A percentile compares a stretch with the other conserved stretches of the same genome.
phyloP scores from a whole-genome alignment of 2,329 filamentous ascomycete species.

The Raffaelea arxii region DNA sequence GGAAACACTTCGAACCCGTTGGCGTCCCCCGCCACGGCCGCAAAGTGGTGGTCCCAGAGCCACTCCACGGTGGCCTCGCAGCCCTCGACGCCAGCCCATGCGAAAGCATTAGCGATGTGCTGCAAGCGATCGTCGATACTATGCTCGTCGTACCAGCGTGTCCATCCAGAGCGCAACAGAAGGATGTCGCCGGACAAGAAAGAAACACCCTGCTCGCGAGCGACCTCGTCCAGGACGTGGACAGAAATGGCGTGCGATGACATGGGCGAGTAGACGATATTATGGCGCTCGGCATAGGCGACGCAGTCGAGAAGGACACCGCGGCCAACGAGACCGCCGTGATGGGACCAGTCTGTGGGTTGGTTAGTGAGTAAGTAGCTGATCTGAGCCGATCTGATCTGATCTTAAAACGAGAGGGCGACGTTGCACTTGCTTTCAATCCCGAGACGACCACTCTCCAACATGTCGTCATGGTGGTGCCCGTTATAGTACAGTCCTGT shows the following conservation, averaged over 20 bases:
- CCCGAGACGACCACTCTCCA: constrained; percentile 20
- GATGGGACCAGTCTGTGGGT: constrained; percentile 8
- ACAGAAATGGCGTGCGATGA: constrained; percentile 42
- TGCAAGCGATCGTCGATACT: constrained; percentile 24
- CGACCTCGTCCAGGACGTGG: constrained; percentile 47
- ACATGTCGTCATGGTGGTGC: constrained; percentile 22
- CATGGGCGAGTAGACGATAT: constrained; percentile 40
- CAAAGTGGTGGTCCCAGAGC: constrained; percentile 61
- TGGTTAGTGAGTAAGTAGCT: background rate
- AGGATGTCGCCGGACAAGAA: constrained; percentile 57
- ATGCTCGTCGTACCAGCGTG: constrained; percentile 44
- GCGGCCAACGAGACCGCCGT: constrained; percentile 42
- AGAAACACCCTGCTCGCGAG: constrained; percentile 48
- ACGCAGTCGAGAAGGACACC: constrained; percentile 47
- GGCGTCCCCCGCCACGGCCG: constrained; percentile 54
- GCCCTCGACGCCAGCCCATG: constrained; percentile 30
- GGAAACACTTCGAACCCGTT: constrained; percentile 45
- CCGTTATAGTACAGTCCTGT: constrained; percentile 17
- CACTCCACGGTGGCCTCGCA: constrained; percentile 47
- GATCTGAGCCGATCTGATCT: background rate
- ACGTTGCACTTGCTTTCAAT: too few relatives aligned
- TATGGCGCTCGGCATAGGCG: constrained; percentile 37
- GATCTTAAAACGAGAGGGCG: too few relatives aligned
- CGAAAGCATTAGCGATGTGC: constrained; percentile 16
- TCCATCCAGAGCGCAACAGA: constrained; percentile 53